Percentiles rank a stretch among this genome's conserved stretches.
phyloP scores from a whole-genome alignment of 331 rosid genomes.

The Quercus phellos region DNA sequence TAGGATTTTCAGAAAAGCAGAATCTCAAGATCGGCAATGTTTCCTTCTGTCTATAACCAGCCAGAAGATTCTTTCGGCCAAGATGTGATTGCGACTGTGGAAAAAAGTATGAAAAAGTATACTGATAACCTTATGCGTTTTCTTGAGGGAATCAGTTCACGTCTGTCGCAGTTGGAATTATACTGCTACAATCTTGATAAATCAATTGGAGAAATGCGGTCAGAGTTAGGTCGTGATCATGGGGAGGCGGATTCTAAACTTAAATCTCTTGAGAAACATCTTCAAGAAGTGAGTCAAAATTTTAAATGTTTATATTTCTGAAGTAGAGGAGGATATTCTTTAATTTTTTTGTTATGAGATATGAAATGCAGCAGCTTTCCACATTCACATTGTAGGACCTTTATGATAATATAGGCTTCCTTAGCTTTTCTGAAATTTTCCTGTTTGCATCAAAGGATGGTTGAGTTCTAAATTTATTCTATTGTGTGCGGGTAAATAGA shows the following conservation, averaged over 20 bases:
- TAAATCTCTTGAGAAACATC: slow-evolving; percentile 68
- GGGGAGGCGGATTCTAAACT: slow-evolving; percentile 76
- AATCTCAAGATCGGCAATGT: slow-evolving; percentile 47
- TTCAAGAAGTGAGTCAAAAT: slow-evolving; percentile 67
- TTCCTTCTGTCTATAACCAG: slow-evolving; percentile 56
- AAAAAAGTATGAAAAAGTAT: slow-evolving; percentile 74
- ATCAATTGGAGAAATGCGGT: slow-evolving; percentile 87
- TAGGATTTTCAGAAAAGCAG: slow-evolving; percentile 66
- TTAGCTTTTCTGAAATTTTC: not conserved
- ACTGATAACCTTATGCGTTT: slow-evolving; percentile 70
- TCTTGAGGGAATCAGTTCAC: slow-evolving; percentile 88
- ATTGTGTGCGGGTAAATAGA: not conserved
- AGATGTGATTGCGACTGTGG: slow-evolving; percentile 63
- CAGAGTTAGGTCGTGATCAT: slow-evolving; percentile 68
- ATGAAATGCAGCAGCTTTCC: not conserved
- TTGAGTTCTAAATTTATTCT: not conserved
- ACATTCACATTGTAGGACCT: not conserved
- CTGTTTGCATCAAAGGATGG: not conserved
- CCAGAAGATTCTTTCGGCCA: slow-evolving; percentile 57
- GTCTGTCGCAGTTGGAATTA: slow-evolving; percentile 81
- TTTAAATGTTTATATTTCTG: not conserved
- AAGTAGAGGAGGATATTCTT: not conserved
- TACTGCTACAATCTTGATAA: slow-evolving; percentile 92
- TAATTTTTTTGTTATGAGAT: not conserved
- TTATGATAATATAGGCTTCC: not conserved